Conservation (phyloP, 345 rosid genomes). For the Pistacia vera region DNA sequence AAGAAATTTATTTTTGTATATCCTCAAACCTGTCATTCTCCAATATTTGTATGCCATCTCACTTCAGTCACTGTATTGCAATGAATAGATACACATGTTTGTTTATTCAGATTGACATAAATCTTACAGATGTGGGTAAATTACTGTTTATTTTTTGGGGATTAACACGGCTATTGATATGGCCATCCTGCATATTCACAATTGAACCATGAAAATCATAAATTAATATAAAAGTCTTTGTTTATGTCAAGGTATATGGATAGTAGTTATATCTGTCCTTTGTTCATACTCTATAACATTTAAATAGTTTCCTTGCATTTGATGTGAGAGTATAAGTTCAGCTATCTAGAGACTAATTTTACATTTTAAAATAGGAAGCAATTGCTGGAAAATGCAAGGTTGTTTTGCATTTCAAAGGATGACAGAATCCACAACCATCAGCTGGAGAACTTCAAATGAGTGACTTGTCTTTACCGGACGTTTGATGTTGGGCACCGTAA, state of each 20-base stretch:
- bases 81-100: neutral
- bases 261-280: neutral
- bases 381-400: constrained; percentile 91
- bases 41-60: neutral
- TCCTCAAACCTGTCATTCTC: neutral
- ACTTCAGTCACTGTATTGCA: neutral
- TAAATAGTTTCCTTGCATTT: neutral
- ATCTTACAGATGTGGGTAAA: neutral
- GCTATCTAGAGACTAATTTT: constrained; percentile 13
- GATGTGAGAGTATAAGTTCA: neutral
- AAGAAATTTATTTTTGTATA: neutral
- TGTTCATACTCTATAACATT: neutral
- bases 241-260: neutral
- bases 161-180: neutral
- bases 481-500: constrained; percentile 65
- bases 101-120: neutral
- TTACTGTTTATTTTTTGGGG: neutral
- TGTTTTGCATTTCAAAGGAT: constrained; percentile 80
- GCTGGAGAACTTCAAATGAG: constrained; percentile 52
- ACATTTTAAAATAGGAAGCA: constrained; percentile 54
- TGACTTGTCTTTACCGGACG: constrained; percentile 62
- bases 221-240: too few relatives aligned
- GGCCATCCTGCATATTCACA: too few relatives aligned
- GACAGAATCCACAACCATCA: constrained; percentile 63
- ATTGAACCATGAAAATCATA: too few relatives aligned